A percentile compares a stretch with the other conserved stretches of the same genome.
These are phyloP conservation scores for Saccharomyces hybrid DNA, from an alignment of 1,139 yeast species.

Conservation along the genomic window DNA sequence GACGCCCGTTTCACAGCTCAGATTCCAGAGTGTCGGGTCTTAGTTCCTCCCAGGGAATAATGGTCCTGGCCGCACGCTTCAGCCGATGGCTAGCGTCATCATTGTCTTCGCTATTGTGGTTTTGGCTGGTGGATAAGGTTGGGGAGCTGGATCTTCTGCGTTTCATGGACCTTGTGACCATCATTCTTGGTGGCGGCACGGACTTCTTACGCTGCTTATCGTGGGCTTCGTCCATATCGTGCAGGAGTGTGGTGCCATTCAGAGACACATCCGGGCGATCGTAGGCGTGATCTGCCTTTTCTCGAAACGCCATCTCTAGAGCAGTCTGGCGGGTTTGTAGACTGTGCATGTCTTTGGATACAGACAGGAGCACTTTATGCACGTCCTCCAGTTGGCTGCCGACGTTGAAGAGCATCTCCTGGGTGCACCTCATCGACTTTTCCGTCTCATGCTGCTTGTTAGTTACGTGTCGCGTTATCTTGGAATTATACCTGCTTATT, in stretches of 20 bases:
- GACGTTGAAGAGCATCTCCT: constrained; percentile 11
- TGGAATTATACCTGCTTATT: background rate
- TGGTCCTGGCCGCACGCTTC: constrained; percentile 13
- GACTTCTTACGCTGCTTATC: background rate
- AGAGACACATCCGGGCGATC: background rate
- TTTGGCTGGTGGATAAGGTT: background rate
- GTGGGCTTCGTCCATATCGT: constrained; percentile 1
- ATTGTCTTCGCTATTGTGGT: background rate
- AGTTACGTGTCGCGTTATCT: background rate
- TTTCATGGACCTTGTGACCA: constrained; percentile 1
- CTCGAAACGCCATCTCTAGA: constrained; percentile 10
- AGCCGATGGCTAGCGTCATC: constrained; percentile 5
- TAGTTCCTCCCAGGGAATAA: constrained; percentile 27
- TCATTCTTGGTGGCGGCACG: background rate
- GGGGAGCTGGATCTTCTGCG: background rate
- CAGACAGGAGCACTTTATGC: constrained; percentile 10
- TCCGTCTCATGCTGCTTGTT: constrained; percentile 3
- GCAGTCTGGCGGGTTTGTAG: constrained; percentile 11
- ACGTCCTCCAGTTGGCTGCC: constrained; percentile 13
- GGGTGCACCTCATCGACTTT: constrained; percentile 6
- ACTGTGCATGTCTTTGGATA: constrained; percentile 12
- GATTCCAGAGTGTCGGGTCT: constrained; percentile 1
- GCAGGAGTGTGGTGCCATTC: constrained; percentile 7
- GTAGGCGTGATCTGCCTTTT: constrained; percentile 1
- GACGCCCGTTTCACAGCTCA: background rate